Percentiles rank a stretch among this genome's conserved stretches.
These are phyloP conservation scores for Xylaria hypoxylon DNA, from an alignment of 2,329 filamentous ascomycete genomes.

Conservation along the genomic window DNA sequence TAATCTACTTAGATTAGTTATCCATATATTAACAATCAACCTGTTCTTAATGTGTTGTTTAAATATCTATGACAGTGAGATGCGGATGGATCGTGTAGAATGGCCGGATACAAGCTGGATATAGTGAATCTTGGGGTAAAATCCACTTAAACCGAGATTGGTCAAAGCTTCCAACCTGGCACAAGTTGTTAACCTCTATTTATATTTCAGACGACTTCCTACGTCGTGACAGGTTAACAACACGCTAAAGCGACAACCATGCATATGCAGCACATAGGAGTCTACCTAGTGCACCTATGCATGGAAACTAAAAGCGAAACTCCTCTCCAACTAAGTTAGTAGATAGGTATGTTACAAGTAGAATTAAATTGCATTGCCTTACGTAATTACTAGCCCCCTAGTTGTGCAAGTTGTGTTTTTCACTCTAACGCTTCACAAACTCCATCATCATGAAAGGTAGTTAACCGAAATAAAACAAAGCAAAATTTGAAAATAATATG, in stretches of 20 bases:
- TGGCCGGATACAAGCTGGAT: no score
- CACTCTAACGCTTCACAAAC: not conserved
- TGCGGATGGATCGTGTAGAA: no score
- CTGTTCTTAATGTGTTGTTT: not conserved
- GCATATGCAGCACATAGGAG: not conserved
- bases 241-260: not conserved
- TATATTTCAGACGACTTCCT: not conserved
- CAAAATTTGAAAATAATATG: no score
- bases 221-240: not conserved
- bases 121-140: no score
- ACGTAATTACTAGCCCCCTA: not conserved
- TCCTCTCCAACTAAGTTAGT: not conserved
- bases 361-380: not conserved
- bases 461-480: no score
- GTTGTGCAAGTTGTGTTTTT: not conserved
- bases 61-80: no score
- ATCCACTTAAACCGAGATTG: no score
- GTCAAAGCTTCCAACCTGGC: no score
- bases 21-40: no score
- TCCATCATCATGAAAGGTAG: not conserved
- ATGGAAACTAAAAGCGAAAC: constrained; percentile 11
- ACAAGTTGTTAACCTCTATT: not conserved
- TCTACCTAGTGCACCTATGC: no score
- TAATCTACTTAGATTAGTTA: not conserved
- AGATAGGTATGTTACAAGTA: not conserved